A percentile compares a stretch with the other conserved stretches of the same genome.
Evolutionary conservation across 352 stramenopile genomes (phyloP).

Genomic region (Chrysophaeum taylorii): DNA sequence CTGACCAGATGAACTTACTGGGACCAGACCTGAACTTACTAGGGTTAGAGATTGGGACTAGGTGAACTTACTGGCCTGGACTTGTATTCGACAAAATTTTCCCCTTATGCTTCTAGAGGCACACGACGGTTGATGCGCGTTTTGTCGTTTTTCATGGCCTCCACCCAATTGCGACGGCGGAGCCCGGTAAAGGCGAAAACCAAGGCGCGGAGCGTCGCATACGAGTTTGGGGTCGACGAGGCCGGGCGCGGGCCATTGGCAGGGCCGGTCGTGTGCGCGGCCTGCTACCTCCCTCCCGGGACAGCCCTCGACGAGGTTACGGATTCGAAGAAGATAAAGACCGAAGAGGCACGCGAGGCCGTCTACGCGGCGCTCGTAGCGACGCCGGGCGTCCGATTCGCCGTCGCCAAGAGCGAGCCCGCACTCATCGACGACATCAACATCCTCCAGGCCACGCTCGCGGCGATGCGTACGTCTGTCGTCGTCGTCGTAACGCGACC

Average conservation of each 20-base stretch:
- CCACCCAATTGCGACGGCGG: no score
- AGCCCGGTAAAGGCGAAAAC: no score
- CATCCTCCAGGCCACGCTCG: constrained; percentile 92
- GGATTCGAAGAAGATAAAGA: constrained; percentile 88
- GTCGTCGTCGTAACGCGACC: no score
- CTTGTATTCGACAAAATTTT: no score
- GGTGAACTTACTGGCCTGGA: no score
- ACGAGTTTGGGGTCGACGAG: constrained; percentile 79
- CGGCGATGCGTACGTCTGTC: constrained; percentile 88
- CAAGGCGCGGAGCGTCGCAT: background rate
- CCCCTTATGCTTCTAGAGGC: no score
- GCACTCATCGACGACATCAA: constrained; percentile 95
- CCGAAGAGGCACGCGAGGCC: constrained; percentile 75
- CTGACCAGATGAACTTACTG: no score
- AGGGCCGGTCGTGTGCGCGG: constrained; percentile 59
- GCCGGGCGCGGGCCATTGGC: constrained; percentile 84
- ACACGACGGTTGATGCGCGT: no score
- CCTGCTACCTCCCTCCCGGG: constrained; percentile 50
- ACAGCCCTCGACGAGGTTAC: constrained; percentile 67
- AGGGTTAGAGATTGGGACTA: no score
- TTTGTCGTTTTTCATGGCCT: no score
- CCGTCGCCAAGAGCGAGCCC: constrained; percentile 52
- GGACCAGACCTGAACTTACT: no score
- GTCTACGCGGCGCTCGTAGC: constrained; percentile 72
- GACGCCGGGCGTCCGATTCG: constrained; percentile 65